phyloP scores from a whole-genome alignment of 345 rosid species.

The Triadica sebifera region DNA sequence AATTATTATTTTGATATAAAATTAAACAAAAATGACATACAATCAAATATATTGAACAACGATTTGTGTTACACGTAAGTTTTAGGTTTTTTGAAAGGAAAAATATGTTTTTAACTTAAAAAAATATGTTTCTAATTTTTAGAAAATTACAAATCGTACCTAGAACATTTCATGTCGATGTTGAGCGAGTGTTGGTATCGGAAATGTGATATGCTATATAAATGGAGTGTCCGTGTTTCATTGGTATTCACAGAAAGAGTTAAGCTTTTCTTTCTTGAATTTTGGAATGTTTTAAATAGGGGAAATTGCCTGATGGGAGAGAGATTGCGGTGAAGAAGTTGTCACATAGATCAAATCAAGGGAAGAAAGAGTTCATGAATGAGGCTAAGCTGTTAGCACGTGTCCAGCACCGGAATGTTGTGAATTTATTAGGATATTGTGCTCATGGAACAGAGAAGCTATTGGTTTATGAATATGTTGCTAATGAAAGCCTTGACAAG shows the following conservation, averaged over 20 bases:
- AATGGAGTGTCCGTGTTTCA: no score
- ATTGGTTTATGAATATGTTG: slow-evolving; percentile 82
- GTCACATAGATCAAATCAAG: slow-evolving; percentile 72
- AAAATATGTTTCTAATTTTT: no score
- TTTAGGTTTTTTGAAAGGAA: no score
- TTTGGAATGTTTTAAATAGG: slow-evolving; percentile 43
- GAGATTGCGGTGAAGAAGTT: slow-evolving; percentile 97
- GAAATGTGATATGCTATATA: no score
- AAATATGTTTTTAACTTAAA: no score
- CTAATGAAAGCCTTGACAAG: slow-evolving; percentile 91
- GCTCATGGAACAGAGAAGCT: slow-evolving; percentile 77
- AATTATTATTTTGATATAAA: no score
- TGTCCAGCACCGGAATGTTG: slow-evolving; percentile 94
- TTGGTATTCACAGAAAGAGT: slow-evolving; percentile 10
- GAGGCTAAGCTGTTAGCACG: slow-evolving; percentile 87
- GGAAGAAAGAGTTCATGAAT: slow-evolving; percentile 76
- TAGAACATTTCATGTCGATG: no score
- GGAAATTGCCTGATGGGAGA: slow-evolving; percentile 80
- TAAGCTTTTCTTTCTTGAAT: slow-evolving; percentile 1
- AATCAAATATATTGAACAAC: no score
- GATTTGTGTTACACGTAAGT: no score
- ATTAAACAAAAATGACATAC: no score
- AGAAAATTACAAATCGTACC: no score
- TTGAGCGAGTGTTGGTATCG: no score
- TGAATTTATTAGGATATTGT: slow-evolving; percentile 85